These are phyloP conservation scores for Fraxinus pennsylvanica DNA, from an alignment of 257 asterid genomes.

Conservation along the genomic window DNA sequence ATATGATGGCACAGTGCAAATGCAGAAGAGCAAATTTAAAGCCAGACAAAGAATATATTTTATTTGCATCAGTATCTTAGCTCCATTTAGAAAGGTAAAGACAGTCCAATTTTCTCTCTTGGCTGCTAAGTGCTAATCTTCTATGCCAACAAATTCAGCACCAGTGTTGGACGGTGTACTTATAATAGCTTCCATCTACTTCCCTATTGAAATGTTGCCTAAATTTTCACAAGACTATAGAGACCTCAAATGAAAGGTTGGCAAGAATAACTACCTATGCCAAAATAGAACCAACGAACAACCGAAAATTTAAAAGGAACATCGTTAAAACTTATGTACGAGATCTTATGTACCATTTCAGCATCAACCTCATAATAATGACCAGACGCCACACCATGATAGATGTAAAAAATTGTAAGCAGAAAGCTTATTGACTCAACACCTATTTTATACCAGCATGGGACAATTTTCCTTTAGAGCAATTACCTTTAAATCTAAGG, in stretches of 20 bases:
- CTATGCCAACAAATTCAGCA: constrained; percentile 12
- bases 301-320: not conserved
- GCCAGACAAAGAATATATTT: constrained; percentile 3
- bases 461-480: not conserved
- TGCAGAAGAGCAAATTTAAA: constrained; percentile 13
- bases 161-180: constrained; percentile 3
- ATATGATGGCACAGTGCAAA: constrained; percentile 17
- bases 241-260: not conserved
- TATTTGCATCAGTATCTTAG: constrained; percentile 5
- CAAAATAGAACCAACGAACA: not conserved
- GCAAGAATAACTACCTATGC: not conserved
- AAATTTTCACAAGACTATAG: constrained; percentile 7
- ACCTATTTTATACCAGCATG: not conserved
- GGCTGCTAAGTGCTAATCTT: not conserved
- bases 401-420: not conserved
- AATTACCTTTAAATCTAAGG: not conserved
- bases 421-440: not conserved
- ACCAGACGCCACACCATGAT: not conserved
- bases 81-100: constrained; percentile 9
- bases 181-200: constrained; percentile 3
- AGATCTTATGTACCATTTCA: not conserved
- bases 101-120: not conserved
- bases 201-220: not conserved
- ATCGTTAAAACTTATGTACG: not conserved
- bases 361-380: not conserved